Evolutionary conservation across 2,329 filamentous ascomycete genomes (phyloP), one percentile per base, ranked within the genome.

Genomic region (Phialocephala sp.): DNA sequence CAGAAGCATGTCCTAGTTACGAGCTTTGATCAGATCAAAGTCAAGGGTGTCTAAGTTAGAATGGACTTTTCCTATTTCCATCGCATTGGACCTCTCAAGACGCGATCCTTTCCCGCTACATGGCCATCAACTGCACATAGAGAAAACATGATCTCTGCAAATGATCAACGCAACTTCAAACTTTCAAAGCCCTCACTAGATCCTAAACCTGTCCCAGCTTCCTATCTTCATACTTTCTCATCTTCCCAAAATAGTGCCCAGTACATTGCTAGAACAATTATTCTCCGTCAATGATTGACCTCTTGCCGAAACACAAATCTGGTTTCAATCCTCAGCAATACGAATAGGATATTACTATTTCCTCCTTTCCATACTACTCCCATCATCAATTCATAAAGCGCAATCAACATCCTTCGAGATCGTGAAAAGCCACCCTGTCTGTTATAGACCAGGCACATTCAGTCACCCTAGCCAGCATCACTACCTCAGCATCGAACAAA

Each of bases 21-120:
- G 27, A 74, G 69, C 61, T 77, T 78, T 66, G 74, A 72, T 45
- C 66, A 69, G 63, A 61, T 71, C 39, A 45, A 43, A 54, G 20
- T 70, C 37, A 62, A 65, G 50, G 55, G 59, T 52, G 27, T 60
- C 47, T 58, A 22, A 41, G 45, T 1, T 12, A 14, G n/a, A n/a
- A 2, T 50, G 27, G 27, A 6, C 27, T 32, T 6, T 32, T 1
- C 15, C 18, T 45, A 3, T 45, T 45, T 45, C 43, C 18, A 9
- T n/a, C 43, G 15, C 43, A n/a, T 20, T 45, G n/a, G 43, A 3
- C 6, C 27, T 32, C 9, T n/a, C n/a, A n/a, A 3, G 37, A 41
- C 11, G 15, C 11, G 11, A 3, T 15, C 15, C 15, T 43, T 43
- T 8, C 41, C 18, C 12, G 14, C 6, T 43, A 6, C 15, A 43